Evolutionary conservation across 129 eudicot species (phyloP).

Genomic region (Solidago caesia): DNA sequence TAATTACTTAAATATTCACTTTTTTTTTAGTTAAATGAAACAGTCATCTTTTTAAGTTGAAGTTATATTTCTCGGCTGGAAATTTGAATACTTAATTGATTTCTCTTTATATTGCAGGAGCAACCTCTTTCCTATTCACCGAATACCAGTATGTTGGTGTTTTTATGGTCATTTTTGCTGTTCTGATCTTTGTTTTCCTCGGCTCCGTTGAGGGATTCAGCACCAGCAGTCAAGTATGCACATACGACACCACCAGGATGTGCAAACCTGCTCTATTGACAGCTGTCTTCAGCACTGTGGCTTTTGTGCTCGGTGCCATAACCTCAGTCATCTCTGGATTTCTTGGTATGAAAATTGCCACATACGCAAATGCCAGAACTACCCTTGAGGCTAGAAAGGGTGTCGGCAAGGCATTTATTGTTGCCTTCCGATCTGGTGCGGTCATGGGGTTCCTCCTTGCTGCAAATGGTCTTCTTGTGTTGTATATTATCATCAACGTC

Average conservation of each 20-base stretch:
- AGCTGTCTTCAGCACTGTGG: constrained; percentile 77
- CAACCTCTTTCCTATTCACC: constrained; percentile 82
- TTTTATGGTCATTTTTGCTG: constrained; percentile 84
- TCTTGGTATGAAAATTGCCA: constrained; percentile 93
- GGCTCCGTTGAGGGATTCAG: constrained; percentile 95
- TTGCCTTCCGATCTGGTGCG: constrained; percentile 91
- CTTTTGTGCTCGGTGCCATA: constrained; percentile 83
- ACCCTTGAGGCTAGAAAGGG: constrained; percentile 95
- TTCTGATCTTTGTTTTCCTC: constrained; percentile 74
- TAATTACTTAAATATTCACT: background rate
- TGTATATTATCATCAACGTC: constrained; percentile 62
- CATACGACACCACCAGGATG: constrained; percentile 57
- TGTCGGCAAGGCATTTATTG: constrained; percentile 82
- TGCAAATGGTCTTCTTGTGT: constrained; percentile 85
- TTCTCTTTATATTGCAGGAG: constrained; percentile 43
- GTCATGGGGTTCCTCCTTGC: constrained; percentile 97
- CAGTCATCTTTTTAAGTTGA: background rate
- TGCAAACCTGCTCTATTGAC: constrained; percentile 95
- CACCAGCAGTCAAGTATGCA: constrained; percentile 59
- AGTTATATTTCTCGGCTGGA: background rate
- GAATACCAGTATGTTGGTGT: constrained; percentile 86
- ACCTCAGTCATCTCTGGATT: constrained; percentile 84
- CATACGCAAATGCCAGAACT: constrained; percentile 91
- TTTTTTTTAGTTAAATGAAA: background rate
- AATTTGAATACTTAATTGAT: background rate